Conservation (phyloP, 2,329 filamentous ascomycete genomes). For the Penicillium sp. region DNA sequence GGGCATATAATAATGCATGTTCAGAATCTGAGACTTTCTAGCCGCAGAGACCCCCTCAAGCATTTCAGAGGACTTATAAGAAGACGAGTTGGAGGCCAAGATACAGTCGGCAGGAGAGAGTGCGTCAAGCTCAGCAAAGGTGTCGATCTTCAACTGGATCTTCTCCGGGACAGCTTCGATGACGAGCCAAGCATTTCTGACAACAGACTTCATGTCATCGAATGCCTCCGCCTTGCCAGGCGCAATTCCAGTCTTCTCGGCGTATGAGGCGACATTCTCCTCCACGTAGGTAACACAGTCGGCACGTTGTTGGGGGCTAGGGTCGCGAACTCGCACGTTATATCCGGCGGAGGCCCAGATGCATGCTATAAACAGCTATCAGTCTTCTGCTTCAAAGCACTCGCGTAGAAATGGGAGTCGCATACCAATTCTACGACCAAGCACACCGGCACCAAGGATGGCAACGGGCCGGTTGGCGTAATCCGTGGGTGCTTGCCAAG, state of each 20-base stretch:
- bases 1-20: slow-evolving; percentile 55
- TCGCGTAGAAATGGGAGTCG: background rate
- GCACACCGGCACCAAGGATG: slow-evolving; percentile 42
- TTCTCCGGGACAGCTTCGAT: slow-evolving; percentile 55
- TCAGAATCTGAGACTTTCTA: slow-evolving; percentile 44
- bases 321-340: slow-evolving; percentile 29
- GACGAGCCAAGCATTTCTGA: slow-evolving; percentile 52
- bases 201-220: slow-evolving; percentile 40
- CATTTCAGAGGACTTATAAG: slow-evolving; percentile 52
- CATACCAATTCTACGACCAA: slow-evolving; percentile 40
- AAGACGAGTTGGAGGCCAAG: slow-evolving; percentile 52
- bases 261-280: slow-evolving; percentile 33
- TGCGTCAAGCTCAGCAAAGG: slow-evolving; percentile 47
- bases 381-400: background rate
- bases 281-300: slow-evolving; percentile 35
- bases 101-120: slow-evolving; percentile 47
- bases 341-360: slow-evolving; percentile 36
- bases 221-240: slow-evolving; percentile 34
- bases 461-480: slow-evolving; percentile 35
- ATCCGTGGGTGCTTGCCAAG: background rate
- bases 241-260: slow-evolving; percentile 24
- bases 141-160: slow-evolving; percentile 48
- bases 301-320: slow-evolving; percentile 29
- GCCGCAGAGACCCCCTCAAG: slow-evolving; percentile 41
- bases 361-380: slow-evolving; percentile 19